Percentiles rank a stretch among this genome's conserved stretches.
Conservation (phyloP, 2,329 filamentous ascomycete species). For the Aureobasidium sp. region DNA sequence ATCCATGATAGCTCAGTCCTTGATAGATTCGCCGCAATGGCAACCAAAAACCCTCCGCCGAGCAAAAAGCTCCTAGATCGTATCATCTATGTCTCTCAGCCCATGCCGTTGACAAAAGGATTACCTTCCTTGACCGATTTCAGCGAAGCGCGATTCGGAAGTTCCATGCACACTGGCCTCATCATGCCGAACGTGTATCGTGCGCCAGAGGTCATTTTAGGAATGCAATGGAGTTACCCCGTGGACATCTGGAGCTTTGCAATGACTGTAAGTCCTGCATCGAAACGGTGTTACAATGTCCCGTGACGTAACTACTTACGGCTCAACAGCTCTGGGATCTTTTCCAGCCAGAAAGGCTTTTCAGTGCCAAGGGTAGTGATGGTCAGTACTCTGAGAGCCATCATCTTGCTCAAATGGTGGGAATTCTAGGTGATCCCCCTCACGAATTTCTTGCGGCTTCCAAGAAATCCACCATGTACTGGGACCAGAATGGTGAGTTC, state of each 20-base stretch:
- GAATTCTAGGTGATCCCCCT: conserved; percentile 22
- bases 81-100: conserved; percentile 26
- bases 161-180: conserved; percentile 16
- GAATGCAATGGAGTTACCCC: conserved; percentile 30
- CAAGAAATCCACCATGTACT: neutral
- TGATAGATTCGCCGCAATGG: conserved; percentile 1
- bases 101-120: conserved; percentile 22
- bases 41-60: conserved; percentile 13
- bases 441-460: conserved; percentile 18
- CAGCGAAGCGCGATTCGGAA: conserved; percentile 33
- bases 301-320: neutral
- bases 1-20: conserved; percentile 18
- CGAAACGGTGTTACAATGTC: neutral
- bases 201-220: conserved; percentile 34
- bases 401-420: conserved; percentile 18
- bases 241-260: conserved; percentile 37
- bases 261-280: conserved; percentile 27
- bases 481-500: conserved; percentile 14
- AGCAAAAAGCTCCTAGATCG: conserved; percentile 27
- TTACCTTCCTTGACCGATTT: conserved; percentile 31
- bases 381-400: conserved; percentile 23
- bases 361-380: conserved; percentile 23
- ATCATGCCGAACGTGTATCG: conserved; percentile 32
- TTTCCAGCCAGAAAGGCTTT: conserved; percentile 31
- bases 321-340: conserved; percentile 32